These are phyloP conservation scores for Puccinia coronata DNA, from an alignment of 1,284 basidiomycete genomes.

Conservation along the genomic window DNA sequence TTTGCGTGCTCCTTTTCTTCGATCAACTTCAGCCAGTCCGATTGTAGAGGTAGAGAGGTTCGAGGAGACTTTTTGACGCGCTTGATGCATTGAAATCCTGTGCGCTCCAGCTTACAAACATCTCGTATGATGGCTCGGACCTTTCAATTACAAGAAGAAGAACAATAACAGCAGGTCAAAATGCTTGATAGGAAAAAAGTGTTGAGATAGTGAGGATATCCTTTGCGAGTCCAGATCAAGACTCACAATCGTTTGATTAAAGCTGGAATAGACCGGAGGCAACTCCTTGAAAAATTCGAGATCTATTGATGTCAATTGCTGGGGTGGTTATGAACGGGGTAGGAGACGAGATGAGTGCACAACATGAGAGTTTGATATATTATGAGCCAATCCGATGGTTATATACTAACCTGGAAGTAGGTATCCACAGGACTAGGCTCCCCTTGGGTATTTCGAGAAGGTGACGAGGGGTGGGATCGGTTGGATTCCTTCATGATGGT, in stretches of 20 bases:
- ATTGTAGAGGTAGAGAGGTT: conserved; percentile 6
- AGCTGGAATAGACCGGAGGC: background rate
- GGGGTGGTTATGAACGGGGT: background rate
- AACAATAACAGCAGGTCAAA: background rate
- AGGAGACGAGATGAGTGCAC: background rate
- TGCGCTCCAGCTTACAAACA: background rate
- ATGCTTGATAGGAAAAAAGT: background rate
- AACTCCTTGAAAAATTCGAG: background rate
- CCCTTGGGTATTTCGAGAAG: background rate
- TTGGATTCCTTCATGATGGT: background rate
- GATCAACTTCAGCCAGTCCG: conserved; percentile 37
- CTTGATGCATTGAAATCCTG: conserved; percentile 26
- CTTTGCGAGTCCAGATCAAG: background rate
- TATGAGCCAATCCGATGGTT: background rate
- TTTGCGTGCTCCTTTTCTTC: background rate
- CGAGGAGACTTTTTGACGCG: conserved; percentile 3
- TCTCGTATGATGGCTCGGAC: background rate
- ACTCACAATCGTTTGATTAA: conserved; percentile 8
- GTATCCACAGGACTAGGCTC: background rate
- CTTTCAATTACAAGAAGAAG: background rate
- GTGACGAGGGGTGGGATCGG: no score
- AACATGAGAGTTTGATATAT: background rate
- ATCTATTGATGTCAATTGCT: conserved; percentile 16
- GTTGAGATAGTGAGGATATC: background rate
- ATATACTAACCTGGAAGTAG: background rate